Conservation (phyloP, 2,329 filamentous ascomycete genomes). For the Microascus cirrosus region DNA sequence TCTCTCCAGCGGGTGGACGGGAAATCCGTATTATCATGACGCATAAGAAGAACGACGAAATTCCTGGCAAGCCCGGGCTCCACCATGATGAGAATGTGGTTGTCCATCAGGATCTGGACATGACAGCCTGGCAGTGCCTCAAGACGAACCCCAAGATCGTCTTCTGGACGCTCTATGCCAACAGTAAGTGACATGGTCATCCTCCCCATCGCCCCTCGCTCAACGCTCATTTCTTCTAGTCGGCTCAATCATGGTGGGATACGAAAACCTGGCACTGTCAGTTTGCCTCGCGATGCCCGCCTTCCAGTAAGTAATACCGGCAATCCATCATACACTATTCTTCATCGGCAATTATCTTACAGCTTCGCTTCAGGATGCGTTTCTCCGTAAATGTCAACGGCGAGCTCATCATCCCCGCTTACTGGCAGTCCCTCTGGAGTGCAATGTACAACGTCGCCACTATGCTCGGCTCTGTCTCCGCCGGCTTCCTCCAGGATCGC, state of each 20-base stretch:
- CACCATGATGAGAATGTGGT: too few species aligned
- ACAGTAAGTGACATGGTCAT: constrained; percentile 3
- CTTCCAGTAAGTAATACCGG: constrained; percentile 8
- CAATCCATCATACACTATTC: not conserved
- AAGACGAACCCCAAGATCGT: constrained; percentile 2
- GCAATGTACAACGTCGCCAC: constrained; percentile 11
- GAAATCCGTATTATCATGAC: too few species aligned
- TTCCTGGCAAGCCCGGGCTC: too few species aligned
- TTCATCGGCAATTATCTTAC: not conserved
- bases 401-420: constrained; percentile 11
- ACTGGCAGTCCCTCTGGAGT: constrained; percentile 13
- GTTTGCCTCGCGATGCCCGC: constrained; percentile 11
- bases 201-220: not conserved
- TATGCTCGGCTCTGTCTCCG: constrained; percentile 9
- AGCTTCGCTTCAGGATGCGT: constrained; percentile 8
- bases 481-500: constrained; percentile 10
- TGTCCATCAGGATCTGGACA: not conserved
- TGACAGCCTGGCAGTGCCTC: constrained; percentile 9
- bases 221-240: not conserved
- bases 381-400: constrained; percentile 6
- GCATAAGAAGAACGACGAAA: too few species aligned
- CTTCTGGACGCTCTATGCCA: constrained; percentile 1
- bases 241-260: constrained; percentile 7
- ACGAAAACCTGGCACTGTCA: constrained; percentile 10
- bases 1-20: too few species aligned